Evolutionary conservation across 108 stramenopile species (phyloP).

Genomic region (Ochromonas danica): DNA sequence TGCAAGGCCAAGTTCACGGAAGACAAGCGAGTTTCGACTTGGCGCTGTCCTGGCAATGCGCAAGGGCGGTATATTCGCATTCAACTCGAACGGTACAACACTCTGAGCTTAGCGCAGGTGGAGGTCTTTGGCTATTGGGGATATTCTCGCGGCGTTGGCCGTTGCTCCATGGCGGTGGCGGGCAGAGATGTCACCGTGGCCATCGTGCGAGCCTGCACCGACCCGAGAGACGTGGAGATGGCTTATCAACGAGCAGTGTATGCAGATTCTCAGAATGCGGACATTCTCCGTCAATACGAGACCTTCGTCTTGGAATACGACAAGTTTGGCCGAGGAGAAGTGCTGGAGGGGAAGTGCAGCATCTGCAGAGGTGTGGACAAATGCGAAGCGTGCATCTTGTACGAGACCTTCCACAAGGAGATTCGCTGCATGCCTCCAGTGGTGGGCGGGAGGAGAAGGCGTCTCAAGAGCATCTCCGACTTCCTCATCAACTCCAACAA

Average conservation of each 20-base stretch:
- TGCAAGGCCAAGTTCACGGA: slow-evolving; percentile 46
- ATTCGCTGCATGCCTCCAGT: slow-evolving; percentile 50
- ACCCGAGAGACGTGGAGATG: slow-evolving; percentile 54
- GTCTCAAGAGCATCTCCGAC: slow-evolving; percentile 49
- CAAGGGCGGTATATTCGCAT: slow-evolving; percentile 60
- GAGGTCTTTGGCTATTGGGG: slow-evolving; percentile 54
- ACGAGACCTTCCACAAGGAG: slow-evolving; percentile 46
- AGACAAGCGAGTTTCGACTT: slow-evolving; percentile 43
- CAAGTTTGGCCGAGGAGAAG: slow-evolving; percentile 51
- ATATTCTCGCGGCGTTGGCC: slow-evolving; percentile 36
- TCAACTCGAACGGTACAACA: slow-evolving; percentile 62
- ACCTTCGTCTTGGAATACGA: slow-evolving; percentile 58
- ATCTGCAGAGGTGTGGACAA: slow-evolving; percentile 45
- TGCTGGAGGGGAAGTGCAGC: slow-evolving; percentile 33
- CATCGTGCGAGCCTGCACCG: slow-evolving; percentile 47
- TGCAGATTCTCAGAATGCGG: slow-evolving; percentile 58
- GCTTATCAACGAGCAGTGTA: slow-evolving; percentile 56
- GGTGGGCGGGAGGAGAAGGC: slow-evolving; percentile 46
- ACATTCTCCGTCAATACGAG: slow-evolving; percentile 59
- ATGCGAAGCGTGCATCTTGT: slow-evolving; percentile 54
- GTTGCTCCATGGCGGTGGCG: slow-evolving; percentile 41
- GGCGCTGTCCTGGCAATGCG: slow-evolving; percentile 58
- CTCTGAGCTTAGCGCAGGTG: slow-evolving; percentile 61
- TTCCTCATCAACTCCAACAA: slow-evolving; percentile 49
- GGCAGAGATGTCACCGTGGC: slow-evolving; percentile 63